Evolutionary conservation across 23 red algal genomes (phyloP), one percentile per base, ranked within the genome.

Genomic region (Gracilaria gracilis): DNA sequence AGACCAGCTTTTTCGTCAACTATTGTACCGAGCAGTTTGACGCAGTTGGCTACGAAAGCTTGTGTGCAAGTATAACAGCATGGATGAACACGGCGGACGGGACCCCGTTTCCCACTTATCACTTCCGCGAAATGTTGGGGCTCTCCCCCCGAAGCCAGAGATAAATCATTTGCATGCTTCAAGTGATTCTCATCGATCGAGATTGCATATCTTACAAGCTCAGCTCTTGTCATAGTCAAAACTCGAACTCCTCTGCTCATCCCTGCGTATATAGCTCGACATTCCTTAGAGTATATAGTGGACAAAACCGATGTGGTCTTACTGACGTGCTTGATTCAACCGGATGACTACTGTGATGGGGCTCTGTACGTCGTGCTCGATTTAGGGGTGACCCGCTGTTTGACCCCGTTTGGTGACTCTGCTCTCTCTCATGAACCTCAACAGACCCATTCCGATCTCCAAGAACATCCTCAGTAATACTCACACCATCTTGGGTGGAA

Each of bases 11-110:
- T n/a, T n/a, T 57, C 34, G 44, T 62, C 53, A 49, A 87, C 34
- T 7, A 89, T 50, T 12, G 44, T 24, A 61, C 71, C 53, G 36
- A 81, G 27, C 13, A 89, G 73, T 16, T 61, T 46, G 17, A 90
- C 80, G 46, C 84, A 81, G 31, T 82, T 75, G 16, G 86, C 53
- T 19, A 95, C 69, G 44, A 95, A 95, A 14, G 86, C 77, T 82
- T 83, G 85, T 32, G 84, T 88, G 67, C 93, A 89, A 42, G 73
- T 71, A 54, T 89, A 95, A 48, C 87, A 90, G 36, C 87, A 90
- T 14, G 82, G 49, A 28, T 61, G 54, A 15, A 38, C 75, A 46
- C 57, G 54, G 16, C 57, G 84, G 19, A 32, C 20, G 6, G 57
- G 32, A 65, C n/a, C 34, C 20, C 12, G 0, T 16, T 79, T 61